These are phyloP conservation scores for Parafenestella ontariensis DNA, from an alignment of 2,329 filamentous ascomycete species.

Conservation along the genomic window DNA sequence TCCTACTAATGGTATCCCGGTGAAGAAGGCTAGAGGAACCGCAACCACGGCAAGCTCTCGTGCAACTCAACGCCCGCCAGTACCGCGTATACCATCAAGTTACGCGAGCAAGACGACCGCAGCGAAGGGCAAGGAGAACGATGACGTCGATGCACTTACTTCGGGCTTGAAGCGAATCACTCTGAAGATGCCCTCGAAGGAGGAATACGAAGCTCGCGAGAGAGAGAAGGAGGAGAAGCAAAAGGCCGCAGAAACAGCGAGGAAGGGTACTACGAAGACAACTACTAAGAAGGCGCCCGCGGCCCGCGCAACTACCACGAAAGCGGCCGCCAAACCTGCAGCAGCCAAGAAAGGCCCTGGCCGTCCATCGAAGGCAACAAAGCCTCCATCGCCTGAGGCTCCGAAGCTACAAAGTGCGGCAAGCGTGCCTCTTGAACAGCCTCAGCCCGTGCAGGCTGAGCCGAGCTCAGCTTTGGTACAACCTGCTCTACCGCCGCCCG, in stretches of 20 bases:
- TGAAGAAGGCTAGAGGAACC: slow-evolving; percentile 67
- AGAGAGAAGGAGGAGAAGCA: slow-evolving; percentile 53
- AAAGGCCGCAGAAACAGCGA: slow-evolving; percentile 42
- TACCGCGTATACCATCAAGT: slow-evolving; percentile 51
- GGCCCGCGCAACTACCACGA: slow-evolving; percentile 23
- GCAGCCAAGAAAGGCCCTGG: slow-evolving; percentile 34
- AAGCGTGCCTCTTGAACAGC: slow-evolving; percentile 32
- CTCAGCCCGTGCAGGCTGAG: slow-evolving; percentile 33
- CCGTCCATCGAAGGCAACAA: slow-evolving; percentile 32
- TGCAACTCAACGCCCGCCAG: slow-evolving; percentile 46
- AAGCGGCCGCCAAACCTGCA: slow-evolving; percentile 21
- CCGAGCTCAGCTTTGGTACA: slow-evolving; percentile 13
- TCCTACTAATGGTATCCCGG: slow-evolving; percentile 51
- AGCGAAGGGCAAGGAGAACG: slow-evolving; percentile 36
- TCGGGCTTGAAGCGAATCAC: slow-evolving; percentile 65
- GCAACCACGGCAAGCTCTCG: slow-evolving; percentile 46
- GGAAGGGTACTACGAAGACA: slow-evolving; percentile 41
- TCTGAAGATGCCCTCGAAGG: slow-evolving; percentile 63
- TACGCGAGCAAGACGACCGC: slow-evolving; percentile 34
- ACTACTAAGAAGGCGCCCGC: slow-evolving; percentile 28
- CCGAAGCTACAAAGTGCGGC: slow-evolving; percentile 32
- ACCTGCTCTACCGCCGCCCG: background rate
- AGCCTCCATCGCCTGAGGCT: slow-evolving; percentile 34
- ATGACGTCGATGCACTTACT: slow-evolving; percentile 58
- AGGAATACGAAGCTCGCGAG: slow-evolving; percentile 63